Evolutionary conservation across 352 stramenopile species (phyloP).

Genomic region (Phytophthora foliorum): DNA sequence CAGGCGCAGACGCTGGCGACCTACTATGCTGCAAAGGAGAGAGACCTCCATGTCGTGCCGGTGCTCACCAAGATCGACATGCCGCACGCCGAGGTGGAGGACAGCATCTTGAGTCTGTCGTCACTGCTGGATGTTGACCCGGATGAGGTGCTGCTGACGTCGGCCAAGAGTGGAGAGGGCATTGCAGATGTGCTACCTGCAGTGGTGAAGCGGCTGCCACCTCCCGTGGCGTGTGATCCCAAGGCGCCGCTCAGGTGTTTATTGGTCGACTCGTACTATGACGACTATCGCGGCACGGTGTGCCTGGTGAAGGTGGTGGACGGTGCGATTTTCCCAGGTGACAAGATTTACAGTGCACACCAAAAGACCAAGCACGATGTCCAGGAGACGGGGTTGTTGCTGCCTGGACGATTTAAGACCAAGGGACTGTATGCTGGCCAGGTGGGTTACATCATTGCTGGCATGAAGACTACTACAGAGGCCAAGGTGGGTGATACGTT

Average conservation of each 20-base stretch:
- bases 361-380: conserved; percentile 93
- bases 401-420: conserved; percentile 88
- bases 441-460: conserved; percentile 98
- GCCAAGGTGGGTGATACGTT: conserved; percentile 94
- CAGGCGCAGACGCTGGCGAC: conserved; percentile 99
- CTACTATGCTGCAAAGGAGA: conserved; percentile 96
- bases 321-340: conserved; percentile 88
- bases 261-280: conserved; percentile 98
- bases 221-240: conserved; percentile 64
- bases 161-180: conserved; percentile 95
- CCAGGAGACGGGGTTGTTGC: conserved; percentile 96
- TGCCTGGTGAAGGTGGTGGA: conserved; percentile 96
- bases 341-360: conserved; percentile 82
- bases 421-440: conserved; percentile 91
- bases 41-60: conserved; percentile 96
- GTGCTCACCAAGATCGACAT: conserved; percentile 99
- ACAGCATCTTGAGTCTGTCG: conserved; percentile 83
- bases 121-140: conserved; percentile 92
- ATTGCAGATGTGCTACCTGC: conserved; percentile 83
- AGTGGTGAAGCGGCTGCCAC: conserved; percentile 81
- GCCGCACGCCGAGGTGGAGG: conserved; percentile 95
- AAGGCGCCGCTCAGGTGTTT: conserved; percentile 89
- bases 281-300: conserved; percentile 95
- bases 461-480: conserved; percentile 98
- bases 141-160: conserved; percentile 96